Conservation (phyloP, 148 eudicot species). For the Suaeda aralocaspica region DNA sequence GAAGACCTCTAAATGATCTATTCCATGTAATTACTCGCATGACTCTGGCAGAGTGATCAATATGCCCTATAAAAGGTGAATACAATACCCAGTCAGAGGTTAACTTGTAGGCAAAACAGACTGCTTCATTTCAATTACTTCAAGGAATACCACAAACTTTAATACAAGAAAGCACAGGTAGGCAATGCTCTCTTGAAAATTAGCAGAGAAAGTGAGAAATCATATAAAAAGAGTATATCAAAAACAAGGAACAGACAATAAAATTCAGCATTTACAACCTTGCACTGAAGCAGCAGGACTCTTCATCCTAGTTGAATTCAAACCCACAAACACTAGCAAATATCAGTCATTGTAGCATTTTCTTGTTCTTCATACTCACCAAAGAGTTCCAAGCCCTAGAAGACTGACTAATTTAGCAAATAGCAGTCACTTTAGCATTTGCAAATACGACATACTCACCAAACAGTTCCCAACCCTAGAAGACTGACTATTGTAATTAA, state of each 20-base stretch:
- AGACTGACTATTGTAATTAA: neutral
- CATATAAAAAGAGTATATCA: constrained; percentile 11
- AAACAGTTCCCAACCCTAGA: neutral
- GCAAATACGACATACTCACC: neutral
- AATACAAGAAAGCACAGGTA: neutral
- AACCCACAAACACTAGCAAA: neutral
- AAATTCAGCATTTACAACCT: neutral
- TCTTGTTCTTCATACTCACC: neutral
- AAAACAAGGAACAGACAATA: neutral
- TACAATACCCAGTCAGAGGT: constrained; percentile 5
- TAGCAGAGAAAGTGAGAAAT: neutral
- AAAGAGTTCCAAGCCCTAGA: neutral
- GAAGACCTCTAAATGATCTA: constrained; percentile 71
- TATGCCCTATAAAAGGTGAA: constrained; percentile 54
- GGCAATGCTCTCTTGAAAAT: neutral
- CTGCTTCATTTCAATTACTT: neutral
- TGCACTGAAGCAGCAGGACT: neutral
- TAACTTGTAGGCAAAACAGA: neutral
- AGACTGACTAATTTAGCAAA: neutral
- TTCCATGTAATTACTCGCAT: constrained; percentile 98
- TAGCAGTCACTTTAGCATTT: neutral
- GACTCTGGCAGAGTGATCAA: constrained; percentile 91
- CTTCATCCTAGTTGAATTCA: neutral
- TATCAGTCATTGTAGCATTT: neutral
- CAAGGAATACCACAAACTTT: neutral